Evolutionary conservation across 2,329 filamentous ascomycete species (phyloP).

Genomic region (Trichoderma guizhouense): DNA sequence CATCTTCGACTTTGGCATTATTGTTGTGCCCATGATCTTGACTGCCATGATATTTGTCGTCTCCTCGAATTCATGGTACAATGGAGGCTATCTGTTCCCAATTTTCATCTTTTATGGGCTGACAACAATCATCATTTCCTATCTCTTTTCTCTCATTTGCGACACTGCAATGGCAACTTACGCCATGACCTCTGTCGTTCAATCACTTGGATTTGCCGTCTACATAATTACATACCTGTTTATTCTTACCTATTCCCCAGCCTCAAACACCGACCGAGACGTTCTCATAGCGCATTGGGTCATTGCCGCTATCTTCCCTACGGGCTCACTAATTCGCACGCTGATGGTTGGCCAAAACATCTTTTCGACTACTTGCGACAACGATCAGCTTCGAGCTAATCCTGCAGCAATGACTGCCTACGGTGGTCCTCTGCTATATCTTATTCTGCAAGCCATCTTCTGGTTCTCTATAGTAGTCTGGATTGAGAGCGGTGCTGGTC

Average conservation of each 20-base stretch:
- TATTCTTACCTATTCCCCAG: constrained; percentile 69
- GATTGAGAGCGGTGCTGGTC: constrained; percentile 63
- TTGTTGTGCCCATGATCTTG: constrained; percentile 64
- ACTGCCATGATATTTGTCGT: constrained; percentile 63
- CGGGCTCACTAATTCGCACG: constrained; percentile 57
- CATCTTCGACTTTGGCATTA: constrained; percentile 66
- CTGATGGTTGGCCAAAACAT: constrained; percentile 73
- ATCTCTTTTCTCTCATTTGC: constrained; percentile 64
- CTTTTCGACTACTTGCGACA: constrained; percentile 71
- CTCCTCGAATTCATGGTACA: constrained; percentile 64
- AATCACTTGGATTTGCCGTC: constrained; percentile 23
- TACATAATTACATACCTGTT: constrained; percentile 53
- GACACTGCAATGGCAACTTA: constrained; percentile 47
- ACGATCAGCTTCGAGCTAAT: constrained; percentile 49
- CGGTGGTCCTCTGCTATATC: constrained; percentile 77
- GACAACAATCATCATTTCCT: constrained; percentile 65
- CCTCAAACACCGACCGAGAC: constrained; percentile 61
- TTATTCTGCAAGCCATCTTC: constrained; percentile 65
- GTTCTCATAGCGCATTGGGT: constrained; percentile 71
- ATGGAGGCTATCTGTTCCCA: constrained; percentile 57
- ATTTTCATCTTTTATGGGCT: constrained; percentile 75
- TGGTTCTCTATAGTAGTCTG: constrained; percentile 69
- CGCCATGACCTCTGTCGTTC: constrained; percentile 17
- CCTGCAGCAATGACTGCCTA: constrained; percentile 65
- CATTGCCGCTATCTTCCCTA: constrained; percentile 55